Evolutionary conservation across 768 basidiomycete genomes (phyloP).

Genomic region (Arthromyces matolae): DNA sequence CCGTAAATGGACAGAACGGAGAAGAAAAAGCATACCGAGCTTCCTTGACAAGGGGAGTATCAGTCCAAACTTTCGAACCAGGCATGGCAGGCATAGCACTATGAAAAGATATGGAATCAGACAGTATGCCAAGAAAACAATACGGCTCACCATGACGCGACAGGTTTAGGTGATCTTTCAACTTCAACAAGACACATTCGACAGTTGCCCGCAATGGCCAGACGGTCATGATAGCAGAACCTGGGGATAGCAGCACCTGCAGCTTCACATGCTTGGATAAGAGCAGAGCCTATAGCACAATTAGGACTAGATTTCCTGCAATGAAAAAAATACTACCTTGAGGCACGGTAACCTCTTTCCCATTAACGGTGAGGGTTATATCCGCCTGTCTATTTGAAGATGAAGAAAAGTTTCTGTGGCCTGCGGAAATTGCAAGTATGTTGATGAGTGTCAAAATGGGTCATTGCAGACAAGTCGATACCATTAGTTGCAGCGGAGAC

Average conservation of each 20-base stretch:
- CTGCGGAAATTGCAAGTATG: too few species aligned
- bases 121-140: conserved; percentile 1
- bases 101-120: conserved; percentile 4
- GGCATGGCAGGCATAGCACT: conserved; percentile 99
- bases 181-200: conserved; percentile 99
- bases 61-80: conserved; percentile 88
- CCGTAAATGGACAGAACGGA: neutral
- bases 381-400: conserved; percentile 66
- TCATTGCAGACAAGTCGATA: conserved; percentile 10
- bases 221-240: conserved; percentile 86
- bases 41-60: conserved; percentile 87
- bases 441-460: too few species aligned
- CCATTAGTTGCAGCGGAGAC: conserved; percentile 32
- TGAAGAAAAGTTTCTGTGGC: conserved; percentile 60
- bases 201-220: conserved; percentile 97
- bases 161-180: conserved; percentile 89
- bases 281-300: conserved; percentile 67
- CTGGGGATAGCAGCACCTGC: conserved; percentile 81
- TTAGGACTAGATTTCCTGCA: neutral
- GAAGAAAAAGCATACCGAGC: conserved; percentile 50
- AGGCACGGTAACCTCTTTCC: conserved; percentile 95
- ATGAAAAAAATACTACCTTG: conserved; percentile 60
- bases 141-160: conserved; percentile 75
- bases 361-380: conserved; percentile 92
- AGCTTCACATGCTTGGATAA: conserved; percentile 94